A percentile compares a stretch with the other conserved stretches of the same genome.
Evolutionary conservation across 2,329 filamentous ascomycete genomes (phyloP).

Genomic region (Cladophialophora bantiana): DNA sequence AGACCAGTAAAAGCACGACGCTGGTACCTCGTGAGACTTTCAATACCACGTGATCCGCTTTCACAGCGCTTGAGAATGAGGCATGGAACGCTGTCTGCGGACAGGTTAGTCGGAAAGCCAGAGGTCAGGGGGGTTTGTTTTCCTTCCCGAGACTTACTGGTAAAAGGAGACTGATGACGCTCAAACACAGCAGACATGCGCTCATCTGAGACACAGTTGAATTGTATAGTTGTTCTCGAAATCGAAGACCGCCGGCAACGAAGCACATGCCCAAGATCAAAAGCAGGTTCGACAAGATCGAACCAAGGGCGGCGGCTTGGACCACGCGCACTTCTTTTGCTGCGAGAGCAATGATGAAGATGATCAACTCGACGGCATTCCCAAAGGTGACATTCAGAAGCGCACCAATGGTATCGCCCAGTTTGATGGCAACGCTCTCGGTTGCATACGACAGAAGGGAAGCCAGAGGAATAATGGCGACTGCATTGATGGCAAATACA

Average conservation of each 20-base stretch:
- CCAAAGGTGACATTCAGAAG: slow-evolving; percentile 79
- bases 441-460: slow-evolving; percentile 76
- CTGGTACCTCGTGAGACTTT: slow-evolving; percentile 90
- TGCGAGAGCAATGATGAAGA: slow-evolving; percentile 79
- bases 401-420: slow-evolving; percentile 76
- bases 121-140: too few species aligned
- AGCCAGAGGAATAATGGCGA: slow-evolving; percentile 77
- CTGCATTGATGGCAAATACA: slow-evolving; percentile 75
- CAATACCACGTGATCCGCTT: slow-evolving; percentile 74
- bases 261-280: slow-evolving; percentile 93
- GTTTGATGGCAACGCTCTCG: slow-evolving; percentile 73
- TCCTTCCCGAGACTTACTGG: slow-evolving; percentile 52
- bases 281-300: slow-evolving; percentile 85
- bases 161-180: slow-evolving; percentile 85
- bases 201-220: slow-evolving; percentile 96
- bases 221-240: slow-evolving; percentile 93
- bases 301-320: slow-evolving; percentile 86
- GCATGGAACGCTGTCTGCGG: slow-evolving; percentile 81
- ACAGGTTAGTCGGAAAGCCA: slow-evolving; percentile 9
- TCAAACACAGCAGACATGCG: slow-evolving; percentile 86
- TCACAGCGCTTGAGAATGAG: slow-evolving; percentile 70
- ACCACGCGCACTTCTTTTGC: slow-evolving; percentile 89
- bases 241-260: slow-evolving; percentile 82
- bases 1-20: slow-evolving; percentile 81
- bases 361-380: slow-evolving; percentile 80